A percentile compares a stretch with the other conserved stretches of the same genome.
phyloP scores from a whole-genome alignment of 169 alveolate species.

The Plasmodium reichenowi region DNA sequence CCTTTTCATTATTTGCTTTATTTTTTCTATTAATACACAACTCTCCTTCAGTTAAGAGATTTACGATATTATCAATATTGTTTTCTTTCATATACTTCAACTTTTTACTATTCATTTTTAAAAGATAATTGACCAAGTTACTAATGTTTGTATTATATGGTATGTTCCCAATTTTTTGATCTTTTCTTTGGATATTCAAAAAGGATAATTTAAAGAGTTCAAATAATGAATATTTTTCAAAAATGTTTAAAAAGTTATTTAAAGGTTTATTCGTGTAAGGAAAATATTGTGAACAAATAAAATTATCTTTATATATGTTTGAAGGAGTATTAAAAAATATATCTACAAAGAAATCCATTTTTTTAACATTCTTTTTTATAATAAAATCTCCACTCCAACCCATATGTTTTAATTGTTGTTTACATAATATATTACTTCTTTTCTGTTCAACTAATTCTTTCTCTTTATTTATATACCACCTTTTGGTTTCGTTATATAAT shows the following conservation, averaged over 20 bases:
- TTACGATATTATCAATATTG: conserved; percentile 5
- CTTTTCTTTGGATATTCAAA: not conserved
- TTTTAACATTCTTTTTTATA: conserved; percentile 41
- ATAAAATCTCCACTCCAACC: conserved; percentile 73
- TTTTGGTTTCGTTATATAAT: conserved; percentile 28
- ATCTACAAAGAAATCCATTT: conserved; percentile 44
- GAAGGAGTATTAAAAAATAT: conserved; percentile 3
- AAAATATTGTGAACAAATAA: conserved; percentile 17
- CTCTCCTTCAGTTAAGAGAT: conserved; percentile 10
- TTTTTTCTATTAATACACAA: not conserved
- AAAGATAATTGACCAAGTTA: not conserved
- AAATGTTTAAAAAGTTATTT: conserved; percentile 19
- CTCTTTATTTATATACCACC: conserved; percentile 39
- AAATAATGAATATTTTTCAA: conserved; percentile 58
- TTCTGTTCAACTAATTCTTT: conserved; percentile 32
- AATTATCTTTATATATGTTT: not conserved
- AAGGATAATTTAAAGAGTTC: conserved; percentile 51
- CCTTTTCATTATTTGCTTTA: not conserved
- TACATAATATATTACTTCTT: conserved; percentile 41
- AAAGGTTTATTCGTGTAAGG: not conserved
- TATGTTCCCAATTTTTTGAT: not conserved
- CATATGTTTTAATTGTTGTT: conserved; percentile 42
- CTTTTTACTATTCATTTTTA: conserved; percentile 20
- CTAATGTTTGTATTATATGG: not conserved
- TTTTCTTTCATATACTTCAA: conserved; percentile 14